Evolutionary conservation across 495 filamentous ascomycete species (phyloP), one percentile per base, ranked within the genome.

Genomic region (Aspergillus ostianus): DNA sequence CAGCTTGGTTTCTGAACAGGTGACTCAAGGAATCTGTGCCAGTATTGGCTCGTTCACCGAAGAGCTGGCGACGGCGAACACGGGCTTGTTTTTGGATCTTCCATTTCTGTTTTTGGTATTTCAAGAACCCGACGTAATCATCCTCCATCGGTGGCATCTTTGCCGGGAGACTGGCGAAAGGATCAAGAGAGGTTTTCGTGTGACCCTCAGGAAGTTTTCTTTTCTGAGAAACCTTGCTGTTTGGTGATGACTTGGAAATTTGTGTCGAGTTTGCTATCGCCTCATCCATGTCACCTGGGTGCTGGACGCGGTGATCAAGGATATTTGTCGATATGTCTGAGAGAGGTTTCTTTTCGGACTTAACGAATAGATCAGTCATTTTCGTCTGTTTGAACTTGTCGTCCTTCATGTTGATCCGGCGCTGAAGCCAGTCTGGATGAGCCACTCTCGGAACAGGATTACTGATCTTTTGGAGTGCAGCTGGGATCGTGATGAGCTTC

Each of bases 51-150:
- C 89, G 87, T 62, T 99, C 93, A 32, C 94, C 94, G 66, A 98
- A 99, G 4, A 98, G 79, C 67, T 99, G 94, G 47, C 93, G 84
- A 49, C 94, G 84, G 12, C 94, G 88, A 65, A 88, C 82, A 46
- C 93, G 84, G 46, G 94, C 93, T 72, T 96, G 90, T 67, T 91
- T 95, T 70, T 99, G 94, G 27, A 99, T 90, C 75, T 92, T 97
- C 94, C 94, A 99, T 71, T 99, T 99, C 75, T 92, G 85, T 73
- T 99, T 99, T 68, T 99, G 94, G 67, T 99, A 99, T 69, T 88
- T 82, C 50, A 99, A 74, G 78, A 96, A 99, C 0, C 85, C 91
- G 21, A 82, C 74, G 59, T 99, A 99, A 73, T 99, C 91, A 47
- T 94, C 87, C 0, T 85, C 87, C 23, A 93, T 91, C 9, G 80